phyloP scores from a whole-genome alignment of 2,329 filamentous ascomycete species.

The Aureobasidium melanogenum region DNA sequence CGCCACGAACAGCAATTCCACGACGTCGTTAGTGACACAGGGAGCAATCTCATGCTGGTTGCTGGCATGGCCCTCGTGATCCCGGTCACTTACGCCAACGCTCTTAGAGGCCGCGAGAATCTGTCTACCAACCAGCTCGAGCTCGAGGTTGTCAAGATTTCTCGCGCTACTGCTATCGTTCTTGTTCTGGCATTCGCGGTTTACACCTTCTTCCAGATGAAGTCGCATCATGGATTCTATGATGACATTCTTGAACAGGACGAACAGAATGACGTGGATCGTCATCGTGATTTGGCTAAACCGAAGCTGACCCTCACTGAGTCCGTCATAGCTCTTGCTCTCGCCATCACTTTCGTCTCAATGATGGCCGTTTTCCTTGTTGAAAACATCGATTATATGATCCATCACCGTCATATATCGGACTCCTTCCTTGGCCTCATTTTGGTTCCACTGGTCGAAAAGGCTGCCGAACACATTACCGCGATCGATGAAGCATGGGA shows the following conservation, averaged over 20 bases:
- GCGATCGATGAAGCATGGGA: conserved; percentile 79
- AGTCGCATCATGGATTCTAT: conserved; percentile 69
- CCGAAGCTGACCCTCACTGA: conserved; percentile 68
- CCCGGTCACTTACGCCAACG: conserved; percentile 46
- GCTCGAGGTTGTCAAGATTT: conserved; percentile 53
- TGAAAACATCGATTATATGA: conserved; percentile 57
- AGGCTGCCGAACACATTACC: conserved; percentile 75
- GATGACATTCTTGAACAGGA: conserved; percentile 65
- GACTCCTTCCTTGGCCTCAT: conserved; percentile 62
- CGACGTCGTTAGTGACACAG: conserved; percentile 69
- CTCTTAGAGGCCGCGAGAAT: conserved; percentile 17
- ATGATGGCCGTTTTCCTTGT: conserved; percentile 72
- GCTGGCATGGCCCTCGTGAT: conserved; percentile 51
- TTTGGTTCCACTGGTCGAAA: conserved; percentile 72
- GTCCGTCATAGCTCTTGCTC: conserved; percentile 53
- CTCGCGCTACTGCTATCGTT: conserved; percentile 60
- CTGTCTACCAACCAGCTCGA: conserved; percentile 32
- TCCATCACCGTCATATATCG: conserved; percentile 39
- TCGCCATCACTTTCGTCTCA: conserved; percentile 61
- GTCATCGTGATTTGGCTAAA: conserved; percentile 50
- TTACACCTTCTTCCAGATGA: conserved; percentile 63
- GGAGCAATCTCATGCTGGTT: conserved; percentile 66
- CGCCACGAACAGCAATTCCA: conserved; percentile 64
- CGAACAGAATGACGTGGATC: conserved; percentile 58
- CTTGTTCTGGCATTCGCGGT: conserved; percentile 58